Percentiles rank a stretch among this genome's conserved stretches.
These are phyloP conservation scores for Lolium rigidum DNA, from an alignment of 176 grass and related monocot species.

Conservation along the genomic window DNA sequence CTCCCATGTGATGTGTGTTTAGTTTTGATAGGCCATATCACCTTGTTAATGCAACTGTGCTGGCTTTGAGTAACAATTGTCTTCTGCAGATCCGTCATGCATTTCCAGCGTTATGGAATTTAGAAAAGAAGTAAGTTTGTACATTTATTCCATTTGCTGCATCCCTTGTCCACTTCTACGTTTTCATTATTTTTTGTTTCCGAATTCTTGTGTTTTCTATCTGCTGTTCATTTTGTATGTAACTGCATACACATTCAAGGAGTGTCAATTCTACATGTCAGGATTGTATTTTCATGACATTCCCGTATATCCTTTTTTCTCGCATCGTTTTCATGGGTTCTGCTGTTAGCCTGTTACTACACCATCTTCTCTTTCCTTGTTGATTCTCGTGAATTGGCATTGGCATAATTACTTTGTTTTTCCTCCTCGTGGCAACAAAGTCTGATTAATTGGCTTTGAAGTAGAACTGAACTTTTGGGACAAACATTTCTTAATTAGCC, in stretches of 20 bases:
- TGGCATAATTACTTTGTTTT: background rate
- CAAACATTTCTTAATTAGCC: background rate
- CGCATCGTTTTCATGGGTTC: conserved; percentile 6
- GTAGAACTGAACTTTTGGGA: background rate
- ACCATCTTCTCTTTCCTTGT: background rate
- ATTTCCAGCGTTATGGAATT: conserved; percentile 96
- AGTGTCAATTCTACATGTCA: background rate
- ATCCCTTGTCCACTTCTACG: background rate
- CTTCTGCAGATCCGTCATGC: conserved; percentile 81
- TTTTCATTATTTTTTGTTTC: conserved; percentile 21
- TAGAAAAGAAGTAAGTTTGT: conserved; percentile 90
- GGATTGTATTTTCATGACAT: conserved; percentile 20
- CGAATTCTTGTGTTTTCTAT: conserved; percentile 3
- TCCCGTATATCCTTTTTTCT: background rate
- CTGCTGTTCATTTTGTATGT: conserved; percentile 10
- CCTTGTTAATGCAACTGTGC: conserved; percentile 21
- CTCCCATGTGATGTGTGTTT: background rate
- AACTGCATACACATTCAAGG: conserved; percentile 7
- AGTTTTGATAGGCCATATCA: conserved; percentile 13
- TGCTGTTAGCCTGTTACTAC: conserved; percentile 9
- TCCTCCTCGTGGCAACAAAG: background rate
- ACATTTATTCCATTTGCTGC: conserved; percentile 27
- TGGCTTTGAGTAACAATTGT: conserved; percentile 37
- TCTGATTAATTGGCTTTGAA: background rate
- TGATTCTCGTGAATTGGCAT: background rate